phyloP scores from a whole-genome alignment of 345 rosid genomes.

The Populus nigra region DNA sequence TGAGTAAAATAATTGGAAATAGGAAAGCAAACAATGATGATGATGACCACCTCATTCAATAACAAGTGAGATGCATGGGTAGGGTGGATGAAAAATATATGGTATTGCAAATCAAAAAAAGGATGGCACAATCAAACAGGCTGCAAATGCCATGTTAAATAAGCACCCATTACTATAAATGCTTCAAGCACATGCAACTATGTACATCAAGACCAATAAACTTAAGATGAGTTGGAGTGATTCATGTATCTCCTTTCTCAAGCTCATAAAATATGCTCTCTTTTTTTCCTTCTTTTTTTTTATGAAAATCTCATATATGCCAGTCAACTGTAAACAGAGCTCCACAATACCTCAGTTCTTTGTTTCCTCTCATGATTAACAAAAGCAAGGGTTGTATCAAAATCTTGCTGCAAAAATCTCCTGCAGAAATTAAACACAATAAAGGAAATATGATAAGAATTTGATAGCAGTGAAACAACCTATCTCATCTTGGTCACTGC shows the following conservation, averaged over 20 bases:
- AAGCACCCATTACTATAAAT: no score
- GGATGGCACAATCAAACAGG: no score
- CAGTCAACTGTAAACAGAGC: constrained; percentile 11
- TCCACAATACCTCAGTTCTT: constrained; percentile 60
- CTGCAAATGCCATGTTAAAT: no score
- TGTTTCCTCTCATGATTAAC: constrained; percentile 90
- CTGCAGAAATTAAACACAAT: constrained; percentile 42
- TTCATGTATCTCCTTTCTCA: neutral
- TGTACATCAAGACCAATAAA: no score
- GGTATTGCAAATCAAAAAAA: no score
- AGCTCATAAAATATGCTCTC: neutral
- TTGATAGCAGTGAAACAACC: neutral
- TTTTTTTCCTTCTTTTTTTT: neutral
- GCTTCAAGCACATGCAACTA: no score
- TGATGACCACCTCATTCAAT: no score
- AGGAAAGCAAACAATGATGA: neutral
- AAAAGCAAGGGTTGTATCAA: constrained; percentile 85
- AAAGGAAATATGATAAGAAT: neutral
- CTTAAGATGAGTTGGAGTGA: neutral
- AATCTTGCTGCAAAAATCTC: constrained; percentile 89
- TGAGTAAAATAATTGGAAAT: neutral
- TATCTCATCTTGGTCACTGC: neutral
- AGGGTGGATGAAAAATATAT: no score
- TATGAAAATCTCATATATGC: neutral
- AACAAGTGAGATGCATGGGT: no score